phyloP scores from a whole-genome alignment of 768 basidiomycete species.

The Psilocybe tampanensis region DNA sequence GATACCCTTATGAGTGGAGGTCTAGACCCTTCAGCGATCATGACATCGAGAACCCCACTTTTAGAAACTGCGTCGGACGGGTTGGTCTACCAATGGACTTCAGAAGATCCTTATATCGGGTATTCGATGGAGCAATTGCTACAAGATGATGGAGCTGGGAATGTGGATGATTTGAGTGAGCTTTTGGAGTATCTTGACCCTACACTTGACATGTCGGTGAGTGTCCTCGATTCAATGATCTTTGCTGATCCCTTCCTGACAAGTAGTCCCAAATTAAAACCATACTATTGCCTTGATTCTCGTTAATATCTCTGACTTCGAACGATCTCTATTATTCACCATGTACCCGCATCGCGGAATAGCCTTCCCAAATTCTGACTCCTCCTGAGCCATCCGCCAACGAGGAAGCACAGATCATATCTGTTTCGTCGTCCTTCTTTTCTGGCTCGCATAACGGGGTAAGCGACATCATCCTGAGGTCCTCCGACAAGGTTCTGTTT shows the following conservation, averaged over 20 bases:
- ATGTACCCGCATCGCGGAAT: too few relatives aligned
- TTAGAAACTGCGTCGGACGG: constrained; percentile 2
- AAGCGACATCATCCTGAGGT: constrained; percentile 27
- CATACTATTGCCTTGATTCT: too few relatives aligned
- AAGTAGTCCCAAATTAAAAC: too few relatives aligned
- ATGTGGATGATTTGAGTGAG: not conserved
- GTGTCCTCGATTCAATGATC: too few relatives aligned
- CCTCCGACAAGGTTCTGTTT: constrained; percentile 30
- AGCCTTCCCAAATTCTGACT: constrained; percentile 5
- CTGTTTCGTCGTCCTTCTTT: constrained; percentile 29
- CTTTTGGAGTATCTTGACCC: too few relatives aligned
- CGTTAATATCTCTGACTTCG: too few relatives aligned
- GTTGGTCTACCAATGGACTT: constrained; percentile 1
- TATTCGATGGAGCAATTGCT: not conserved
- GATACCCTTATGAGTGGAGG: not conserved
- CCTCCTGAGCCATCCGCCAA: not conserved
- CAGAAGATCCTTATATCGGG: constrained; percentile 4
- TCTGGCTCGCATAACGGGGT: constrained; percentile 24
- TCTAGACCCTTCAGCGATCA: constrained; percentile 6
- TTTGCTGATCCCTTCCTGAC: too few relatives aligned
- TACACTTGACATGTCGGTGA: too few relatives aligned
- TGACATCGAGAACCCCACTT: not conserved
- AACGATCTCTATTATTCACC: too few relatives aligned
- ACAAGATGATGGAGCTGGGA: not conserved
- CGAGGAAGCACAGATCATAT: constrained; percentile 8